Evolutionary conservation across 805 yeast species (phyloP).

Genomic region (Wickerhamiella kurtzmanii): DNA sequence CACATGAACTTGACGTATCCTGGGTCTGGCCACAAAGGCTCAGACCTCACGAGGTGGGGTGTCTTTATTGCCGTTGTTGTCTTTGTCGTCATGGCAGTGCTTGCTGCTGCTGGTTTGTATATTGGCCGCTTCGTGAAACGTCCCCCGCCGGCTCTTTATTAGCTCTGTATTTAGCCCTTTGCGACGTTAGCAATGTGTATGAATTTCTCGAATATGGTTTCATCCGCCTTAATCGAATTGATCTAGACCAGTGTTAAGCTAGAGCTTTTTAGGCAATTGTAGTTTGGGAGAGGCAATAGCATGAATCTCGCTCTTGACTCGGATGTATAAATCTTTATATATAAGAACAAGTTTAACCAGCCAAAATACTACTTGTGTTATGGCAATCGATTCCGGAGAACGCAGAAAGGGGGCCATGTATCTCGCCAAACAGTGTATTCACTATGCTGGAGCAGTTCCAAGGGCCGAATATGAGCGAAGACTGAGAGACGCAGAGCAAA

Average conservation of each 20-base stretch:
- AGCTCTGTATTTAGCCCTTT: background rate
- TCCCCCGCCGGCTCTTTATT: background rate
- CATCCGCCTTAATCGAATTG: too few relatives aligned
- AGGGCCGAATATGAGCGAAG: background rate
- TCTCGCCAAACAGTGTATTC: slow-evolving; percentile 1
- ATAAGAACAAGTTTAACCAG: too few relatives aligned
- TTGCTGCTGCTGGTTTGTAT: background rate
- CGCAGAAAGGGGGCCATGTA: background rate
- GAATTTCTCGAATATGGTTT: background rate
- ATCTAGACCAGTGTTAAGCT: too few relatives aligned
- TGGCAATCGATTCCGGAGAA: background rate
- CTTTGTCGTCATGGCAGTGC: background rate
- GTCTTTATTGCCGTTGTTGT: background rate
- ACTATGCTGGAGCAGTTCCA: background rate
- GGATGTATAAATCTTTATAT: too few relatives aligned
- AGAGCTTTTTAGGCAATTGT: too few relatives aligned
- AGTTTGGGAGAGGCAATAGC: too few relatives aligned
- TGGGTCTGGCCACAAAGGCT: background rate
- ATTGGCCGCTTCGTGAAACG: background rate
- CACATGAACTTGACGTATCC: slow-evolving; percentile 6
- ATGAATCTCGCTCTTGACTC: background rate
- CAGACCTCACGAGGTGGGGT: background rate
- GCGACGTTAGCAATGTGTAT: background rate
- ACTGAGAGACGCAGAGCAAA: background rate
- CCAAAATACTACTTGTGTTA: background rate